These are phyloP conservation scores for Coemansia sp. DNA, from an alignment of 371 early-diverging fungal genomes.

Conservation along the genomic window DNA sequence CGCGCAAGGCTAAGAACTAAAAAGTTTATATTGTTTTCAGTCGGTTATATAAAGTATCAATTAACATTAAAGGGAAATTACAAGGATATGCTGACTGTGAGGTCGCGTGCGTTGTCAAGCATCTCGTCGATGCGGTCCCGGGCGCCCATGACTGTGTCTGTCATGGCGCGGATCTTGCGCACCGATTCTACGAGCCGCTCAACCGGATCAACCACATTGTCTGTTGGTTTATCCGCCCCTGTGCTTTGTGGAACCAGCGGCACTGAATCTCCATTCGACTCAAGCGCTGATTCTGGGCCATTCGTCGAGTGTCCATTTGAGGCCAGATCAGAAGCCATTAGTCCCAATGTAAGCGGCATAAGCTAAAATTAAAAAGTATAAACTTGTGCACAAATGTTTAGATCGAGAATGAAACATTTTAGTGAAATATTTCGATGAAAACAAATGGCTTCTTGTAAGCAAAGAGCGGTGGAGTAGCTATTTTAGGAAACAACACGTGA, in stretches of 20 bases:
- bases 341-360: slow-evolving; percentile 15
- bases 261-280: not conserved
- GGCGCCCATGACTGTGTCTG: slow-evolving; percentile 27
- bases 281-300: too few relatives aligned
- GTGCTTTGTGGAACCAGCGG: not conserved
- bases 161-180: slow-evolving; percentile 17
- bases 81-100: slow-evolving; percentile 1
- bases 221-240: not conserved
- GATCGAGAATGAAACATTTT: too few relatives aligned
- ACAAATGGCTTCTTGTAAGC: too few relatives aligned
- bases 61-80: not conserved
- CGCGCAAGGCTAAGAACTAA: not conserved
- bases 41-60: not conserved
- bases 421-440: too few relatives aligned
- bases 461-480: too few relatives aligned
- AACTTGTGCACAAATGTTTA: not conserved
- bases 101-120: slow-evolving; percentile 5
- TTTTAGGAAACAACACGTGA: too few relatives aligned
- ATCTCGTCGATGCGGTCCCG: slow-evolving; percentile 26
- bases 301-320: not conserved
- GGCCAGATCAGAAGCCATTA: slow-evolving; percentile 1
- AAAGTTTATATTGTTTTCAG: not conserved
- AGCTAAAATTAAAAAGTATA: not conserved
- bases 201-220: not conserved
- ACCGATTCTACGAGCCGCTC: slow-evolving; percentile 15